Evolutionary conservation across 495 filamentous ascomycete species (phyloP).

Genomic region (Aspergillus carlsbadensis): DNA sequence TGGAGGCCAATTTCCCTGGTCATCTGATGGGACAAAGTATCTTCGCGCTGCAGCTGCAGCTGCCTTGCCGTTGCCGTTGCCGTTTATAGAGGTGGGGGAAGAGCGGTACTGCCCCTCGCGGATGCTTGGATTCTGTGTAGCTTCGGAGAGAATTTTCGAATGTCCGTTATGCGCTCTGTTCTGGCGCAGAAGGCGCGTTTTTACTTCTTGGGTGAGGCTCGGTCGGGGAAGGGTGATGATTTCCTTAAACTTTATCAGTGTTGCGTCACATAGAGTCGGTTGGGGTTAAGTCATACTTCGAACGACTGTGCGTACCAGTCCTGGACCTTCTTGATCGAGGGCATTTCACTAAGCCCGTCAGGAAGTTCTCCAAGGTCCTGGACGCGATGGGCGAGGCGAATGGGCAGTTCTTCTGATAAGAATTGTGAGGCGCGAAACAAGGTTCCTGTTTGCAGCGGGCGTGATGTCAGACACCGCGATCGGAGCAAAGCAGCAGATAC

Average conservation of each 20-base stretch:
- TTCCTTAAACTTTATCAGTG: conserved; percentile 55
- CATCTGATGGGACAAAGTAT: conserved; percentile 91
- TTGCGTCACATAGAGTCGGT: neutral
- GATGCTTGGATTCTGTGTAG: conserved; percentile 87
- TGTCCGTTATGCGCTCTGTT: conserved; percentile 57
- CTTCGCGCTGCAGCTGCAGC: conserved; percentile 55
- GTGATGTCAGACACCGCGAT: conserved; percentile 20
- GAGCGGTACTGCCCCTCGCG: conserved; percentile 84
- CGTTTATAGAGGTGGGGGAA: conserved; percentile 49
- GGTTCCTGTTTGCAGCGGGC: conserved; percentile 60
- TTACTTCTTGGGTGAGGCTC: conserved; percentile 70
- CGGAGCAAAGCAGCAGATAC: neutral
- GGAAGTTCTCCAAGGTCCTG: conserved; percentile 88
- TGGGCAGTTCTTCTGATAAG: conserved; percentile 95
- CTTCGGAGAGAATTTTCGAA: conserved; percentile 71
- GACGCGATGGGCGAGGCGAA: conserved; percentile 92
- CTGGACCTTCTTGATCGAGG: conserved; percentile 89
- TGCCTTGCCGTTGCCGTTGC: conserved; percentile 47
- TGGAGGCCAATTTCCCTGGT: conserved; percentile 86
- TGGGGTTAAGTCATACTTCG: conserved; percentile 63
- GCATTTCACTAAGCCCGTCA: conserved; percentile 98
- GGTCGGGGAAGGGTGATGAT: conserved; percentile 84
- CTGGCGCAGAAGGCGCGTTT: conserved; percentile 73
- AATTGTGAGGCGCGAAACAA: conserved; percentile 98
- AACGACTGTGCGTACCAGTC: conserved; percentile 99